Conservation (phyloP, 2,329 filamentous ascomycete species). For the Trichoderma arundinaceum region DNA sequence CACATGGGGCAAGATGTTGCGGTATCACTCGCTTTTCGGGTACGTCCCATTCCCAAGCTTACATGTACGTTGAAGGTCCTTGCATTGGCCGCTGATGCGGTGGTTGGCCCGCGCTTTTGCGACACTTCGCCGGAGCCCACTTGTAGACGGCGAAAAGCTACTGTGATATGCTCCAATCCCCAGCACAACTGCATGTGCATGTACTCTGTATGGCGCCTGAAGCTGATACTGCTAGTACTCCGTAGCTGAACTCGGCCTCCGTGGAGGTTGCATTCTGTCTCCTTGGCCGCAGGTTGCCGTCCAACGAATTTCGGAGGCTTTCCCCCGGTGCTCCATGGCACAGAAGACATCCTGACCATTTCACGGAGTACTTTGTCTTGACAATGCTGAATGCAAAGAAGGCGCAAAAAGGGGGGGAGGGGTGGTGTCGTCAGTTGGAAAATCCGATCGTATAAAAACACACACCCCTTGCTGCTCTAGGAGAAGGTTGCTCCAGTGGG, state of each 20-base stretch:
- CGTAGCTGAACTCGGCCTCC: conserved; percentile 5
- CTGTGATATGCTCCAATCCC: neutral
- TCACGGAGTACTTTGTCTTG: neutral
- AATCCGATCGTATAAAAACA: neutral
- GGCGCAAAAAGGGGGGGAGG: neutral
- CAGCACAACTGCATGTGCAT: neutral
- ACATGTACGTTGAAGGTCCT: neutral
- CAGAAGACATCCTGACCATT: neutral
- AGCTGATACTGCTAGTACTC: neutral
- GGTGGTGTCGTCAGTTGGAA: neutral
- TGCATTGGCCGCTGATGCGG: neutral
- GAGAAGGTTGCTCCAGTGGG: conserved; percentile 1
- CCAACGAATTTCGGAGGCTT: conserved; percentile 6
- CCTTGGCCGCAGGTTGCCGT: conserved; percentile 12
- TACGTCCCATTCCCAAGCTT: conserved; percentile 10
- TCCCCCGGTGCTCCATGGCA: neutral
- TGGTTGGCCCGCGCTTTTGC: conserved; percentile 17
- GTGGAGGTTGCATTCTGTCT: conserved; percentile 3
- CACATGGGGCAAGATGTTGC: conserved; percentile 2
- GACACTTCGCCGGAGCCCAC: conserved; percentile 2
- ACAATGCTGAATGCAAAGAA: neutral
- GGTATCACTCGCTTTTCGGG: conserved; percentile 9
- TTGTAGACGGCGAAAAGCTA: conserved; percentile 12
- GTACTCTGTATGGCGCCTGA: neutral
- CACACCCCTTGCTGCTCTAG: conserved; percentile 1